Evolutionary conservation across 495 filamentous ascomycete genomes (phyloP).

Genomic region (Achaetomiella virescens): DNA sequence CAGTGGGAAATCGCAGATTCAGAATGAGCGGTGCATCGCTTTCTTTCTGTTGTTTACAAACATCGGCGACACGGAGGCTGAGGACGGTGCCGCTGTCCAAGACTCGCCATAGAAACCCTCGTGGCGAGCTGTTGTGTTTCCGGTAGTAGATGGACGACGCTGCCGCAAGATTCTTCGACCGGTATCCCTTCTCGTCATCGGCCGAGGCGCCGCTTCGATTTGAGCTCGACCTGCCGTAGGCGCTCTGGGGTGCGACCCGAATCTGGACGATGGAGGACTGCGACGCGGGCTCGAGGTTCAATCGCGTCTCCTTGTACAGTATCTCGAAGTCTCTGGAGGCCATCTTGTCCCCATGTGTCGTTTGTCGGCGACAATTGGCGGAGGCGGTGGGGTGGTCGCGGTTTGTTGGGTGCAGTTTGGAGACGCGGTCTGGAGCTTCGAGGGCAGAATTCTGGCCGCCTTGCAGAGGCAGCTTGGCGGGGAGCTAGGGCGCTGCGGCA

Average conservation of each 20-base stretch:
- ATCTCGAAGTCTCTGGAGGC: constrained; percentile 37
- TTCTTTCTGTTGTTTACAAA: constrained; percentile 61
- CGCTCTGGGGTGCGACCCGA: constrained; percentile 53
- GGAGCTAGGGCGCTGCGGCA: background rate
- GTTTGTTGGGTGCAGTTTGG: constrained; percentile 11
- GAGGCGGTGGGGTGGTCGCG: constrained; percentile 17
- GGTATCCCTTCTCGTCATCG: constrained; percentile 71
- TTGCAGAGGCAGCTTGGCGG: constrained; percentile 19
- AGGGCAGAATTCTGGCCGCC: constrained; percentile 26
- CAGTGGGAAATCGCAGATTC: constrained; percentile 65
- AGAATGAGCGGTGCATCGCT: constrained; percentile 66
- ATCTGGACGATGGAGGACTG: constrained; percentile 64
- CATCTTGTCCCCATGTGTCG: constrained; percentile 38
- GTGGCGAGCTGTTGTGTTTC: constrained; percentile 63
- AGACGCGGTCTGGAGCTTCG: constrained; percentile 22
- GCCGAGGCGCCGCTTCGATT: constrained; percentile 23
- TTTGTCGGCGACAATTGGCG: constrained; percentile 20
- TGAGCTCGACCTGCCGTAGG: constrained; percentile 35
- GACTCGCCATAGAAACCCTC: constrained; percentile 84
- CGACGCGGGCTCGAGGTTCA: constrained; percentile 70
- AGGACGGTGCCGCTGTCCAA: constrained; percentile 73
- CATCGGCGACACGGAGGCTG: constrained; percentile 75
- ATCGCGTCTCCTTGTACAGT: constrained; percentile 79
- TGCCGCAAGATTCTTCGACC: constrained; percentile 62
- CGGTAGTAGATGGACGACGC: constrained; percentile 82